Base-by-base conservation (phyloP, 495 filamentous ascomycete genomes). In the Neurospora tetraspora region DNA sequence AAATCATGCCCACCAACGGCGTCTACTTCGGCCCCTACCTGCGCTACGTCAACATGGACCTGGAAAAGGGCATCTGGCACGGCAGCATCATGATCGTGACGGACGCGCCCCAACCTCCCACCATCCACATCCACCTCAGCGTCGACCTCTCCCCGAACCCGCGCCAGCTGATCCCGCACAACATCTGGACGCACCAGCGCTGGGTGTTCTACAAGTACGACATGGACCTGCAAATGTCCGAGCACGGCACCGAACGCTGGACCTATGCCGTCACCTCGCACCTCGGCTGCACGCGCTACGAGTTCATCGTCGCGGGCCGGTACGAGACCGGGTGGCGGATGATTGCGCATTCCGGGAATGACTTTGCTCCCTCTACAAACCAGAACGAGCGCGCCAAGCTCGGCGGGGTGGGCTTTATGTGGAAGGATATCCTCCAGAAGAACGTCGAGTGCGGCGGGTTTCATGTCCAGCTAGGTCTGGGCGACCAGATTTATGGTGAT, bases 131-230 rank as follows among this genome's bases (percentile, higher is more conserved):
- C 75, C 96, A 99, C 76, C 91, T 94, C 77, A 96, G 92, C 80
- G 79, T 91, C 40, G 96, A 99, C 77, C 86, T 99, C 3, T 96
- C 93, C 3, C 96, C 96, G 10, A 98, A 97, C 75, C 96, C 95
- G 8, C 89, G 92, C 18, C 96, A 98, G 77, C 85, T 99, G 16
- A 92, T 94, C 72, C 89, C 94, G 1, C 88, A 91, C 75, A 89
- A 91, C 23, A 97, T 99, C 68, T 92, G 90, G 75, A 90, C 88
- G 10, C 96, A 99, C 81, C 94, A 96, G 77, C 85, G 93, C 42
- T 99, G 94, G 94, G 91, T 89, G 12, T 99, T 99, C 78, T 98
- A 96, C 82, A 91, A 96, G 74, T 99, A 99, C 77, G 96, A 98
- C 73, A 80, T 99, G 72, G 93, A 97, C 74, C 82, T 98, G 36